Conservation (phyloP, 73 alveolate species). For the Stentor coeruleus region DNA sequence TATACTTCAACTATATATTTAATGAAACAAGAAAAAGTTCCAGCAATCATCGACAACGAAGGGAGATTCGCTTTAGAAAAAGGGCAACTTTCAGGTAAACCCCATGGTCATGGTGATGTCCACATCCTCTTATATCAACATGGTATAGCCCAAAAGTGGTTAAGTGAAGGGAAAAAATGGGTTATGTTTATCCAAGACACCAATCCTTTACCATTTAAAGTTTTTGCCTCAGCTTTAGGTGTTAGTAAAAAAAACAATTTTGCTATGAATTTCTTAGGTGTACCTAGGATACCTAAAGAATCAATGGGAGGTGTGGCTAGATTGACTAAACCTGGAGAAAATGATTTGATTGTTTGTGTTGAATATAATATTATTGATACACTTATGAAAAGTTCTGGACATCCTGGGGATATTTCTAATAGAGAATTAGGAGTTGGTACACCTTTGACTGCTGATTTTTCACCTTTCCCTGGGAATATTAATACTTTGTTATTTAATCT, state of each 20-base stretch:
- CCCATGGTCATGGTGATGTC: slow-evolving; percentile 98
- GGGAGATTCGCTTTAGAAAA: slow-evolving; percentile 72
- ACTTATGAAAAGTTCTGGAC: slow-evolving; percentile 75
- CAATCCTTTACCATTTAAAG: slow-evolving; percentile 82
- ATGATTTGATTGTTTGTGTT: slow-evolving; percentile 61
- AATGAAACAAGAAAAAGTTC: slow-evolving; percentile 90
- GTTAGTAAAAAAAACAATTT: slow-evolving; percentile 57
- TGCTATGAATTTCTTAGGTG: slow-evolving; percentile 76
- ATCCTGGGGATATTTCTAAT: slow-evolving; percentile 84
- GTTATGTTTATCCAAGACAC: slow-evolving; percentile 87
- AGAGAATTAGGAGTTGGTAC: slow-evolving; percentile 34
- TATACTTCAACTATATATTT: slow-evolving; percentile 65
- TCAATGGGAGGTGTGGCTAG: slow-evolving; percentile 84
- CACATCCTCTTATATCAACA: slow-evolving; percentile 80
- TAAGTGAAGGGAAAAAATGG: slow-evolving; percentile 83
- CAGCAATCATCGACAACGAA: slow-evolving; percentile 91
- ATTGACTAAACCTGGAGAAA: slow-evolving; percentile 53
- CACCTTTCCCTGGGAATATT: slow-evolving; percentile 95
- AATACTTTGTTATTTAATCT: slow-evolving; percentile 75
- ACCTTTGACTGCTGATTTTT: slow-evolving; percentile 55
- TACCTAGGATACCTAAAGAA: slow-evolving; percentile 93
- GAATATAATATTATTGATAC: slow-evolving; percentile 91
- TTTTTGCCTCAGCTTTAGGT: slow-evolving; percentile 83
- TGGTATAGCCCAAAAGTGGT: slow-evolving; percentile 83
- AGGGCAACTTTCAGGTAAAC: slow-evolving; percentile 75